These are phyloP conservation scores for Cladophialophora immunda DNA, from an alignment of 2,329 filamentous ascomycete species.

Conservation along the genomic window DNA sequence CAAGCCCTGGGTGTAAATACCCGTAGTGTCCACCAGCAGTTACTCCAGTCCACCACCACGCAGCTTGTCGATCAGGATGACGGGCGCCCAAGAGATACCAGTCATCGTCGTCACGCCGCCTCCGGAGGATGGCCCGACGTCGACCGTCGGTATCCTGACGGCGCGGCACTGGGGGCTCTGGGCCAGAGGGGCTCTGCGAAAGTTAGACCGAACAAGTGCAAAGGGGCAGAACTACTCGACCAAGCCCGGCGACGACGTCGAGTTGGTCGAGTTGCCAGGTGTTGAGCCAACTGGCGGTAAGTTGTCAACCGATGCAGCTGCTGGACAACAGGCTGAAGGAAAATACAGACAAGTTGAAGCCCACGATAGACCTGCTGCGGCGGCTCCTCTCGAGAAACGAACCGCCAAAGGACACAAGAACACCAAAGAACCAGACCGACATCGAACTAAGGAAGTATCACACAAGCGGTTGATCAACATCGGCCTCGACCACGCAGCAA, in stretches of 20 bases:
- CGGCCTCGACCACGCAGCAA: not conserved
- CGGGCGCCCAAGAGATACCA: slow-evolving; percentile 1
- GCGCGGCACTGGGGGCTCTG: slow-evolving; percentile 8
- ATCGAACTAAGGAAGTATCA: not conserved
- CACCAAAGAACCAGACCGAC: not conserved
- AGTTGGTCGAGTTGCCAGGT: slow-evolving; percentile 1
- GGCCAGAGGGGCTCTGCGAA: not conserved
- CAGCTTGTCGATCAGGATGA: not conserved
- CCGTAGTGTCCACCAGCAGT: not conserved
- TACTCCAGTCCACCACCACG: not conserved
- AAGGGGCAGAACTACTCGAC: not conserved
- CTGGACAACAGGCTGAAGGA: not conserved
- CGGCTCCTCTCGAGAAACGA: not conserved
- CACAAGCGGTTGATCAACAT: not conserved
- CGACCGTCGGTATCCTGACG: not conserved
- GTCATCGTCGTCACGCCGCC: not conserved
- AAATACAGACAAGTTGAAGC: not conserved
- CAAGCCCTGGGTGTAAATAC: not conserved
- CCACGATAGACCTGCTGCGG: not conserved
- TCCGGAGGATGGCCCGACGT: not conserved
- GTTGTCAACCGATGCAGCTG: not conserved
- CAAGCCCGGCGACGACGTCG: not conserved
- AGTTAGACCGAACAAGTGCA: slow-evolving; percentile 3
- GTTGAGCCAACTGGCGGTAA: not conserved
- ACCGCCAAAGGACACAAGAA: not conserved